Evolutionary conservation across 345 rosid species (phyloP), one percentile per base, ranked within the genome.

Genomic region (Salix koriyanagi): DNA sequence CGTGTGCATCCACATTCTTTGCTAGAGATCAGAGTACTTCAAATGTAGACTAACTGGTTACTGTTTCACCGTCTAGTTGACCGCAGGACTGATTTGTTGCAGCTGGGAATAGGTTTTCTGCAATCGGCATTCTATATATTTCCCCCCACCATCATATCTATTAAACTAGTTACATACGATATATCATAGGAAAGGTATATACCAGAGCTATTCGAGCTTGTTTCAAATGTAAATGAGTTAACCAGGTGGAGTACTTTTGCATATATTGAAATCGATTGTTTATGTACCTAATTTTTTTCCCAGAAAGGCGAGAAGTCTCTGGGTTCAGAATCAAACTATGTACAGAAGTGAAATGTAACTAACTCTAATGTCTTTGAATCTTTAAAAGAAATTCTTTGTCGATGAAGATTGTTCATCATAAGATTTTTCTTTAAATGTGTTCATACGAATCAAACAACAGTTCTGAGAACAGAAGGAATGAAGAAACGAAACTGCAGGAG

Each of bases 151-250:
- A 70, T 56, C 79, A 65, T 75, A 79, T 67, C 80, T 69, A 7
- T 41, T 77, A 75, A 68, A 74, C 80, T 65, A 70, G 50, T 65
- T 65, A 42, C 75, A 74, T 41, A 42, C 65, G 60, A 37, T 74
- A 42, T 36, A 79, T 61, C 74, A 18, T 76, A 76, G 75, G 71
- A 64, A 68, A 70, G 75, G 70, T 46, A 69, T 66, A 54, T 68
- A 67, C 73, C 72, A 36, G 37, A 58, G 79, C 54, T 74, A 48
- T 76, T 44, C 16, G 52, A 69, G 69, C 75, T 73, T 44, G 66
- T 48, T 81, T 79, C 76, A 65, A 76, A 10, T 84, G 86, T 84
- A 84, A 79, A 80, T 82, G 76, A 77, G 69, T 75, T 77, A 67
- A 78, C 77, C 70, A 69, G 73, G 19, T 32, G 39, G 58, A 70